Percentiles rank a stretch among this genome's conserved stretches.
Conservation (phyloP, 1,284 basidiomycete genomes). For the Fomitiporia mediterranea region DNA sequence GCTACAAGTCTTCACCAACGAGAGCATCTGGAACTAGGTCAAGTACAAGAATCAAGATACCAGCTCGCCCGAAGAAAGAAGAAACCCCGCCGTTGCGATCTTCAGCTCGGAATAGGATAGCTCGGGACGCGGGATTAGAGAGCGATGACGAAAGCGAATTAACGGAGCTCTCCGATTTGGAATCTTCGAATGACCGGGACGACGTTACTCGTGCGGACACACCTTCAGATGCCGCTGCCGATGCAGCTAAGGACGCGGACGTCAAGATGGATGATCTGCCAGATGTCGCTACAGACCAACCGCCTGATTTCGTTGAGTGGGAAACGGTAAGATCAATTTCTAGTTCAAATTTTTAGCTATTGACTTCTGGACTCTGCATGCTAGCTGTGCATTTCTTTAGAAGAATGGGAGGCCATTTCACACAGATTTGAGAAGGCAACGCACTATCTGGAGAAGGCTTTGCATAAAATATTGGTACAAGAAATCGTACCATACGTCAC, state of each 20-base stretch:
- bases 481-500: slow-evolving; percentile 63
- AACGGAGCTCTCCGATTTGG: slow-evolving; percentile 57
- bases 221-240: slow-evolving; percentile 22
- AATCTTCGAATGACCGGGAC: slow-evolving; percentile 14
- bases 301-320: slow-evolving; percentile 71
- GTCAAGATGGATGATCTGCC: slow-evolving; percentile 30
- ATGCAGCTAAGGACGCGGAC: slow-evolving; percentile 20
- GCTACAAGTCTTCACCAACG: slow-evolving; percentile 10
- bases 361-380: too few species aligned
- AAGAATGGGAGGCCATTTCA: slow-evolving; percentile 75
- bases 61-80: neutral
- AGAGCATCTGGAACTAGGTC: slow-evolving; percentile 11
- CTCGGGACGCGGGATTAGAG: slow-evolving; percentile 48
- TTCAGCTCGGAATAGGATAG: slow-evolving; percentile 19
- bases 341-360: too few species aligned
- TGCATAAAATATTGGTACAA: slow-evolving; percentile 64
- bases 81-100: neutral
- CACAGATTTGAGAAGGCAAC: slow-evolving; percentile 69
- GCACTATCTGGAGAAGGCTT: slow-evolving; percentile 74
- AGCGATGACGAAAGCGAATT: slow-evolving; percentile 61
- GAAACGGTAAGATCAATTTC: slow-evolving; percentile 71
- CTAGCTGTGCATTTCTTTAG: slow-evolving; percentile 74
- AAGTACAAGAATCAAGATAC: slow-evolving; percentile 24
- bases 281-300: slow-evolving; percentile 63
- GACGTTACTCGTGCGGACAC: slow-evolving; percentile 20